Conservation (phyloP, 805 yeast genomes). For the Diddensiella santjacobensis region DNA sequence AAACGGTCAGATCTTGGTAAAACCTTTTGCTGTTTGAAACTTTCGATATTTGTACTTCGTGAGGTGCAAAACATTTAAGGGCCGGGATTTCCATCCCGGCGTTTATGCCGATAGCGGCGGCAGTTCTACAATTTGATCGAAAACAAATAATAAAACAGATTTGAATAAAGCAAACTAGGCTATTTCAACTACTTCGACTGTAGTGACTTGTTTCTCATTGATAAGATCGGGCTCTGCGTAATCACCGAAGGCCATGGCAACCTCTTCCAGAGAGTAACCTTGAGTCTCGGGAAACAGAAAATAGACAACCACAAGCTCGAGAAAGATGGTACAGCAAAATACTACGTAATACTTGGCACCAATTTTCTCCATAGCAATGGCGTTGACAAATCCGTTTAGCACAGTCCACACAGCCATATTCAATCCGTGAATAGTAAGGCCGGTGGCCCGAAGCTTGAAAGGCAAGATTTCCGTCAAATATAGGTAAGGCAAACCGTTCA, state of each 20-base stretch:
- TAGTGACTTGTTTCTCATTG: background rate
- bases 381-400: conserved; percentile 4
- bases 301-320: conserved; percentile 31
- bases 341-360: conserved; percentile 45
- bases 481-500: conserved; percentile 23
- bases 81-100: no score
- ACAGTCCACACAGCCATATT: conserved; percentile 22
- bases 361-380: conserved; percentile 34
- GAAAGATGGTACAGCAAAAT: conserved; percentile 21
- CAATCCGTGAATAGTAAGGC: conserved; percentile 5
- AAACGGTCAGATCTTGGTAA: no score
- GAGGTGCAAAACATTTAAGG: no score
- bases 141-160: no score
- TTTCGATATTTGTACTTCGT: no score
- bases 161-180: background rate
- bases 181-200: background rate
- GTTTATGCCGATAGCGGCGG: no score
- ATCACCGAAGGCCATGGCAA: conserved; percentile 2
- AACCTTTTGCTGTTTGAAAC: no score
- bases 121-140: background rate
- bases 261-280: conserved; percentile 5
- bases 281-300: conserved; percentile 7
- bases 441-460: conserved; percentile 19
- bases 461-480: conserved; percentile 29
- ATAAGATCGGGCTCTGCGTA: background rate